These are phyloP conservation scores for Rubroboletus satanas DNA, from an alignment of 768 basidiomycete genomes.

Conservation along the genomic window DNA sequence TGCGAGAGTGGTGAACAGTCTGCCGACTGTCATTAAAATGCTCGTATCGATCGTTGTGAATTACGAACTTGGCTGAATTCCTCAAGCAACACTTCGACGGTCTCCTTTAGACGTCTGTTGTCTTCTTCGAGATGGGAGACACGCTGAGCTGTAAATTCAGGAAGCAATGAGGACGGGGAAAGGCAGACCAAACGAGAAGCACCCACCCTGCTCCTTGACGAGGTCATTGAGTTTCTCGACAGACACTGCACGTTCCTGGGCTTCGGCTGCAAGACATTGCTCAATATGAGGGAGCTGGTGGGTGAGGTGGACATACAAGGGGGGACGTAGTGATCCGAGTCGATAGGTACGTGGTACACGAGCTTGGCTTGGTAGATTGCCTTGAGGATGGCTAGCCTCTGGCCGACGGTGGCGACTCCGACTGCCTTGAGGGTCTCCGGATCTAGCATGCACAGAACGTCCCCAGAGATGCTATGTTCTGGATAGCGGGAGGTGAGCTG, in stretches of 20 bases:
- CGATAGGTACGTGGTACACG: constrained; percentile 76
- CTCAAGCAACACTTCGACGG: constrained; percentile 61
- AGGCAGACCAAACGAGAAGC: background rate
- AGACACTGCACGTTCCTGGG: constrained; percentile 51
- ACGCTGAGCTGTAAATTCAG: constrained; percentile 54
- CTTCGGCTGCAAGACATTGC: constrained; percentile 45
- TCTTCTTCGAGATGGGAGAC: constrained; percentile 72
- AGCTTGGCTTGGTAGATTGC: constrained; percentile 89
- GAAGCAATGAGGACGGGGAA: background rate
- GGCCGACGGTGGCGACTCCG: constrained; percentile 87
- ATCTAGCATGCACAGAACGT: constrained; percentile 80
- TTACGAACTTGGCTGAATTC: constrained; percentile 51
- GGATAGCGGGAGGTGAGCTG: constrained; percentile 4
- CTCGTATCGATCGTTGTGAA: constrained; percentile 22
- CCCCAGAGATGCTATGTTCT: constrained; percentile 94
- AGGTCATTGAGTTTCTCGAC: constrained; percentile 64
- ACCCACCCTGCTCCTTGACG: constrained; percentile 71
- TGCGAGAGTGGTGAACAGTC: constrained; percentile 11
- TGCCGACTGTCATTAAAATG: constrained; percentile 1
- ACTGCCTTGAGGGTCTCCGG: constrained; percentile 81
- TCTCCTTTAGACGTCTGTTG: constrained; percentile 63
- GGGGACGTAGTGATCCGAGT: constrained; percentile 81
- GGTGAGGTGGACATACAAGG: constrained; percentile 58
- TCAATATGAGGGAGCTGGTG: background rate
- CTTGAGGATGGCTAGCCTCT: constrained; percentile 87